Conservation (phyloP, 768 basidiomycete species). For the Boletus pseudopeckii region DNA sequence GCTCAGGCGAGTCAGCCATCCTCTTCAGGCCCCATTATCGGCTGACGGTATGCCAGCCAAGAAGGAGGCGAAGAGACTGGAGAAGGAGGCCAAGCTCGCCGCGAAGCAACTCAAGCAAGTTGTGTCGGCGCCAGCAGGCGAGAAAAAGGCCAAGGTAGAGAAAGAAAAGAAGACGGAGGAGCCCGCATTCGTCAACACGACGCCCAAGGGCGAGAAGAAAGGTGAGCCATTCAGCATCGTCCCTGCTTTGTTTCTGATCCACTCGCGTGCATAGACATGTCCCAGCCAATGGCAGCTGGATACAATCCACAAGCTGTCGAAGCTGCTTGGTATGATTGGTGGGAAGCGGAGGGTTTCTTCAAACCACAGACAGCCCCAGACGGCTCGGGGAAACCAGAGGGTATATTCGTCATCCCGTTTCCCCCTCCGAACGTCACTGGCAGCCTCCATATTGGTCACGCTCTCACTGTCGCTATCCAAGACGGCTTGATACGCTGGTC, state of each 20-base stretch:
- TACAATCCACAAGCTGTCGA: conserved; percentile 97
- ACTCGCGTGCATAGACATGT: conserved; percentile 55
- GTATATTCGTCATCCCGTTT: conserved; percentile 78
- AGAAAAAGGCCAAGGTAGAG: conserved; percentile 74
- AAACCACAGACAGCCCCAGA: conserved; percentile 62
- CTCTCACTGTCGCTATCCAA: conserved; percentile 86
- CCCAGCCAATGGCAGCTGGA: conserved; percentile 82
- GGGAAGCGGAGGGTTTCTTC: conserved; percentile 89
- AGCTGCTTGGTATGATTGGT: conserved; percentile 98
- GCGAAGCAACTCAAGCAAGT: conserved; percentile 52
- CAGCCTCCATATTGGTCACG: conserved; percentile 92
- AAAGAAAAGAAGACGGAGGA: conserved; percentile 73
- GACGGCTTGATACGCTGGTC: conserved; percentile 88
- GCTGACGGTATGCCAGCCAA: conserved; percentile 49
- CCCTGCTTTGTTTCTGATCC: neutral
- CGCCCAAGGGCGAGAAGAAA: conserved; percentile 91
- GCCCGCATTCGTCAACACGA: conserved; percentile 80
- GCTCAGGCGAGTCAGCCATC: conserved; percentile 32
- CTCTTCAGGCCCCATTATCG: neutral
- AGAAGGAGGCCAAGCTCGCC: conserved; percentile 76
- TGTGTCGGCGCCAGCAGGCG: conserved; percentile 38
- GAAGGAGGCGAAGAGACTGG: conserved; percentile 79
- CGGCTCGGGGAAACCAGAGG: conserved; percentile 58
- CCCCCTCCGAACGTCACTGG: conserved; percentile 99
- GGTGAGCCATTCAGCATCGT: conserved; percentile 42